Conservation (phyloP, 176 grass and related monocot species). For the Cenchrus purpureus region DNA sequence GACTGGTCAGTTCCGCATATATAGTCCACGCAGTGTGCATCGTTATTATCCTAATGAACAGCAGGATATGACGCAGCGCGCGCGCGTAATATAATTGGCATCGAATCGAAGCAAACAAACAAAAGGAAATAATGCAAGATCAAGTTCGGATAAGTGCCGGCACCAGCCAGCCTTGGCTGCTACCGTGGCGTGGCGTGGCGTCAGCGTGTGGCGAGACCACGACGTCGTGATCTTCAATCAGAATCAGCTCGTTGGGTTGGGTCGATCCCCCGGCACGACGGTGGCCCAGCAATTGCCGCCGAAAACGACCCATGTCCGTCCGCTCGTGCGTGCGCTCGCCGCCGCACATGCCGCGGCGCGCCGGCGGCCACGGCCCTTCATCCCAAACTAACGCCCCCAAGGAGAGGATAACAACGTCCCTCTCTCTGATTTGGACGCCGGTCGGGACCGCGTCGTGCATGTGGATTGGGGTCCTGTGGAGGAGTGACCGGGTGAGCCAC, state of each 20-base stretch:
- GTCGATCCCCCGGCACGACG: too few relatives aligned
- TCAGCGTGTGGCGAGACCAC: background rate
- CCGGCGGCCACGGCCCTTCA: too few relatives aligned
- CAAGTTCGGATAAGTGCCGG: conserved; percentile 18
- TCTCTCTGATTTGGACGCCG: background rate
- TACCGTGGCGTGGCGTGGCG: background rate
- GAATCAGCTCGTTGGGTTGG: too few relatives aligned
- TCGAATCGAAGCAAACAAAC: background rate
- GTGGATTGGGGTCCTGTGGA: too few relatives aligned
- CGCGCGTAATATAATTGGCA: background rate
- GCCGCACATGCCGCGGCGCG: too few relatives aligned
- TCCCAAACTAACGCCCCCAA: background rate
- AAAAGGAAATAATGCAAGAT: background rate
- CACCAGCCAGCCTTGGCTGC: too few relatives aligned
- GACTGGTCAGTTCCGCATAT: too few relatives aligned
- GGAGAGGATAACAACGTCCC: background rate
- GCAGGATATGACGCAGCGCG: background rate
- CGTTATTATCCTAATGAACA: background rate
- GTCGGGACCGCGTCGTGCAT: background rate
- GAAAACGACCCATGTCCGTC: too few relatives aligned
- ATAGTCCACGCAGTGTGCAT: background rate
- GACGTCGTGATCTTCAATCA: too few relatives aligned
- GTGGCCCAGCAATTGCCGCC: too few relatives aligned
- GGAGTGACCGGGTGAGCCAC: background rate
- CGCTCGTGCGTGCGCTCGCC: too few relatives aligned